Conservation (phyloP, 176 grass and related monocot species). For the Eleusine coracana region DNA sequence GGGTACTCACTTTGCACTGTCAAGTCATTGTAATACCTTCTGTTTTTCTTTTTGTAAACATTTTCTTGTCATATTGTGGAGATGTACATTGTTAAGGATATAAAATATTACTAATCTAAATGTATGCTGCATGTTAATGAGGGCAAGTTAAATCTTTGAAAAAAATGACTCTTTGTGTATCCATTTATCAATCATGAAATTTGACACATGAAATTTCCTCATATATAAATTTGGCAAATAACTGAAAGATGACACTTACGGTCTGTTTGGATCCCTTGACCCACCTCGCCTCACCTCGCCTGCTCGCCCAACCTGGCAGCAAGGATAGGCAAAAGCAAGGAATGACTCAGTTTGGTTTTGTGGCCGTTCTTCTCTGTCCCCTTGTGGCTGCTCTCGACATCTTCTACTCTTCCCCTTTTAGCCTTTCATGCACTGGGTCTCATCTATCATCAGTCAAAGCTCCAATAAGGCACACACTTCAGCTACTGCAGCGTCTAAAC, state of each 20-base stretch:
- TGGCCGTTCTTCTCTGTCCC: too few relatives aligned
- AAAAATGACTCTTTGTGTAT: not conserved
- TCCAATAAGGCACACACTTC: too few relatives aligned
- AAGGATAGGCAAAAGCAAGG: too few relatives aligned
- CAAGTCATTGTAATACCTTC: not conserved
- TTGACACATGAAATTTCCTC: not conserved
- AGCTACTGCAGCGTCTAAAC: too few relatives aligned
- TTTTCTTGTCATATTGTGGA: not conserved
- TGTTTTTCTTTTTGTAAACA: not conserved
- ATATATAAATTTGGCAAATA: not conserved
- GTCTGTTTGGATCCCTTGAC: too few relatives aligned
- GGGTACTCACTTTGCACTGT: not conserved
- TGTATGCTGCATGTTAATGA: not conserved
- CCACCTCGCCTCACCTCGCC: too few relatives aligned
- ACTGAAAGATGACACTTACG: not conserved
- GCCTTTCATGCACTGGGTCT: too few relatives aligned
- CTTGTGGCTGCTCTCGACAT: too few relatives aligned
- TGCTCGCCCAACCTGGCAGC: too few relatives aligned
- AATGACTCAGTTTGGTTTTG: too few relatives aligned
- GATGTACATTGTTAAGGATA: not conserved
- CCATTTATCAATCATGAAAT: not conserved
- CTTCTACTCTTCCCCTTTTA: too few relatives aligned
- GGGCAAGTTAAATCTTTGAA: not conserved
- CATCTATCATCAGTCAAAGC: too few relatives aligned
- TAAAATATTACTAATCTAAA: not conserved